phyloP scores from a whole-genome alignment of 257 asterid species.

The Scutellaria minor region DNA sequence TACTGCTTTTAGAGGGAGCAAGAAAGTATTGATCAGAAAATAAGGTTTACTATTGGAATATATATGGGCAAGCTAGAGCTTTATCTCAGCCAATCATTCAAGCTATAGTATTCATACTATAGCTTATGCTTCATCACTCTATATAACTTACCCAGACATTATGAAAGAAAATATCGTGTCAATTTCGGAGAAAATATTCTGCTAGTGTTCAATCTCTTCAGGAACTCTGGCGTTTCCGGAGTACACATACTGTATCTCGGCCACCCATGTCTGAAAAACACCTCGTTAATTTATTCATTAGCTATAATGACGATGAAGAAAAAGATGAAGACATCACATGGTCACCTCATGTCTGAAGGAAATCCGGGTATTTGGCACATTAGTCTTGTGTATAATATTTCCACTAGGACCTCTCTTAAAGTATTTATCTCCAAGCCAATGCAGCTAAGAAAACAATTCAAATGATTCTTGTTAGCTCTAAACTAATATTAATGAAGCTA shows the following conservation, averaged over 20 bases:
- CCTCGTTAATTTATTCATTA: constrained; percentile 23
- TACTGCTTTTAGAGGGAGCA: background rate
- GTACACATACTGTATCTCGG: constrained; percentile 84
- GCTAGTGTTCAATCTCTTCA: constrained; percentile 64
- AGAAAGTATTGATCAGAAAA: background rate
- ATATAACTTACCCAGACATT: background rate
- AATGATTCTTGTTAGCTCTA: constrained; percentile 15
- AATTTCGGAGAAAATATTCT: background rate
- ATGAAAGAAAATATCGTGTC: constrained; percentile 1
- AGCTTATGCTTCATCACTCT: background rate
- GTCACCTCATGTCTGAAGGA: constrained; percentile 89
- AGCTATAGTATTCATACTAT: too few relatives aligned
- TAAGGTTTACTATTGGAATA: background rate
- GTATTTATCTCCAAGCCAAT: constrained; percentile 86
- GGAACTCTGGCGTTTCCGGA: constrained; percentile 69
- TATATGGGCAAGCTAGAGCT: too few relatives aligned
- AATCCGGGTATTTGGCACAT: constrained; percentile 80
- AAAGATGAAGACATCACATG: constrained; percentile 1
- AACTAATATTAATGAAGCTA: background rate
- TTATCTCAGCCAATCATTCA: too few relatives aligned
- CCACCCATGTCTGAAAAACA: constrained; percentile 78
- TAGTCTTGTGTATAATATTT: constrained; percentile 87
- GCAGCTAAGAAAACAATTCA: constrained; percentile 51
- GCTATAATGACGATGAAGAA: constrained; percentile 2
- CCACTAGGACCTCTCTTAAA: constrained; percentile 74